Conservation (phyloP, 2,329 filamentous ascomycete genomes). For the Pyrenochaeta sp. region DNA sequence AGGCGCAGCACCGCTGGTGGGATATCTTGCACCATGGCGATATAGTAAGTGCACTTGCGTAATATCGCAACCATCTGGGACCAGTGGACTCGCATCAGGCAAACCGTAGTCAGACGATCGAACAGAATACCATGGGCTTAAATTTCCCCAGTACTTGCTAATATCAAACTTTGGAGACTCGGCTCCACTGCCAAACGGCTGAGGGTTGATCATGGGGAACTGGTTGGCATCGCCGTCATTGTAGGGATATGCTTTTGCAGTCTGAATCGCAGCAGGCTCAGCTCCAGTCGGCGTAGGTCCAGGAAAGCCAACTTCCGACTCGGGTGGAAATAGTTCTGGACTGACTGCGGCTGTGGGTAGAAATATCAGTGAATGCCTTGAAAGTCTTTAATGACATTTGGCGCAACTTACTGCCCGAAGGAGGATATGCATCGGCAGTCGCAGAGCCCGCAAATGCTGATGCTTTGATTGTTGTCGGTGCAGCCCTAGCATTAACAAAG, state of each 20-base stretch:
- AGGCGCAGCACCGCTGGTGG: conserved; percentile 35
- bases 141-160: conserved; percentile 40
- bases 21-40: conserved; percentile 40
- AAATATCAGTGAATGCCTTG: conserved; percentile 1
- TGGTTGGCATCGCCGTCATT: conserved; percentile 28
- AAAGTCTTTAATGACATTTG: neutral
- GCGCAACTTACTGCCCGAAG: conserved; percentile 30
- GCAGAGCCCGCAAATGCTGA: conserved; percentile 23
- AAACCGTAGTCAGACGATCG: conserved; percentile 37
- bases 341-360: conserved; percentile 27
- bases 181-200: conserved; percentile 26
- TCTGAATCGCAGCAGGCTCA: conserved; percentile 38
- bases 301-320: conserved; percentile 35
- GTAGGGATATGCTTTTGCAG: conserved; percentile 38
- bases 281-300: conserved; percentile 39
- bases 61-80: conserved; percentile 34
- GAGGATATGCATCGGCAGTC: conserved; percentile 29
- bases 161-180: conserved; percentile 33
- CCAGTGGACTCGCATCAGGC: conserved; percentile 32
- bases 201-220: conserved; percentile 31
- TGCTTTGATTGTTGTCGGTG: conserved; percentile 24
- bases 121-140: conserved; percentile 40
- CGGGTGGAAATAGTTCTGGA: conserved; percentile 33
- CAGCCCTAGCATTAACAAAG: conserved; percentile 11
- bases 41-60: conserved; percentile 40